Evolutionary conservation across 805 yeast species (phyloP).

Genomic region (Cyberlindnera xylosilytica): DNA sequence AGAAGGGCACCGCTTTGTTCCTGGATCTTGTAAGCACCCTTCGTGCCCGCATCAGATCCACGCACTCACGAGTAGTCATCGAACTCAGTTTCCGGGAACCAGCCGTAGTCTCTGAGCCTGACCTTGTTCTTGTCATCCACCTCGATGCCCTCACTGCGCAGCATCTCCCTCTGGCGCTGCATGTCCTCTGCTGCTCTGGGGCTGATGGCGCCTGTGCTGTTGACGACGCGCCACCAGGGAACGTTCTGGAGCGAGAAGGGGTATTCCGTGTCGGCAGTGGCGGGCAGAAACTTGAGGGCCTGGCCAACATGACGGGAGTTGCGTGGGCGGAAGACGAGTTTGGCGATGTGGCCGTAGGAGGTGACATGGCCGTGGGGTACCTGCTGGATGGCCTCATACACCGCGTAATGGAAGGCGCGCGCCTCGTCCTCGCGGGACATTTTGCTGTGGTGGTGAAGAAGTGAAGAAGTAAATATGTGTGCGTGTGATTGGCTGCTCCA

Average conservation of each 20-base stretch:
- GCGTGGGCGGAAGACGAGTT: constrained; percentile 55
- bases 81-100: constrained; percentile 55
- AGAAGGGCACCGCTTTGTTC: no score
- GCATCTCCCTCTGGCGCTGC: constrained; percentile 40
- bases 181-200: constrained; percentile 45
- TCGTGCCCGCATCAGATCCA: no score
- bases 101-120: constrained; percentile 49
- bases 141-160: constrained; percentile 48
- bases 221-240: constrained; percentile 75
- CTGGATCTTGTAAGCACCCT: no score
- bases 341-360: constrained; percentile 76
- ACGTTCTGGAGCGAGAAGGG: constrained; percentile 15
- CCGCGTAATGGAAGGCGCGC: constrained; percentile 56
- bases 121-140: constrained; percentile 33
- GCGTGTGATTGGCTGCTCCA: not conserved
- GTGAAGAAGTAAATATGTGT: no score
- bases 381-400: constrained; percentile 47
- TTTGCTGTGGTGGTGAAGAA: no score
- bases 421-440: constrained; percentile 39
- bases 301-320: constrained; percentile 76
- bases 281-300: constrained; percentile 53
- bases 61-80: constrained; percentile 23
- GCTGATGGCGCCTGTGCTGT: constrained; percentile 61
- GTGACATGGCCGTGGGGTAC: constrained; percentile 67
- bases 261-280: constrained; percentile 3